Conservation (phyloP, 306 rosid genomes). For the Lathyrus sativus region DNA sequence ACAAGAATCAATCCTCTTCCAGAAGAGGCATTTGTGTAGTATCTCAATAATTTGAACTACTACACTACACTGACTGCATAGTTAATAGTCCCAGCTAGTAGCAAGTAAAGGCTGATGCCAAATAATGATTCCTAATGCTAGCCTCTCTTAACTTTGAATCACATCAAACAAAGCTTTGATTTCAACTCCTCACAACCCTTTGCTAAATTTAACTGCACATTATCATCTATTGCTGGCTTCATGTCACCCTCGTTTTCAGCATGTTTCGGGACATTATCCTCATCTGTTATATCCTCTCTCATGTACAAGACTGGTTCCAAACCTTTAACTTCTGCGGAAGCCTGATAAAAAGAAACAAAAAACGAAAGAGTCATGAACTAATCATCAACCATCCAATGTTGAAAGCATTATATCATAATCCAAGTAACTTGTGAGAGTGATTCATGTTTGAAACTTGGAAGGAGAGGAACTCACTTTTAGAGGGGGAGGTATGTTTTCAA, state of each 20-base stretch:
- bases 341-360: slow-evolving; percentile 44
- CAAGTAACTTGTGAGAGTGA: slow-evolving; percentile 21
- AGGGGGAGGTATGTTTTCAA: slow-evolving; percentile 76
- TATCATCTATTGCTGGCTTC: slow-evolving; percentile 41
- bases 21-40: no score
- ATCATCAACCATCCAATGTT: slow-evolving; percentile 21
- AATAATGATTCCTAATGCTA: no score
- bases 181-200: slow-evolving; percentile 65
- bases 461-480: slow-evolving; percentile 49
- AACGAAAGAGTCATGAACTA: not conserved
- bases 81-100: no score
- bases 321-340: slow-evolving; percentile 54
- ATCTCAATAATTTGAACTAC: no score
- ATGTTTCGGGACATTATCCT: no score
- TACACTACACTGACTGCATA: no score
- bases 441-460: not conserved
- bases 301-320: slow-evolving; percentile 46
- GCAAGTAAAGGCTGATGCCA: no score
- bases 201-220: slow-evolving; percentile 37
- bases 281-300: slow-evolving; percentile 48
- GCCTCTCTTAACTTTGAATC: slow-evolving; percentile 83
- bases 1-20: no score
- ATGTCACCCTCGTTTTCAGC: slow-evolving; percentile 43
- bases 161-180: no score
- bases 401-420: no score